Base-by-base conservation (phyloP, 805 yeast species). In the Wickerhamiella hasegawae region DNA sequence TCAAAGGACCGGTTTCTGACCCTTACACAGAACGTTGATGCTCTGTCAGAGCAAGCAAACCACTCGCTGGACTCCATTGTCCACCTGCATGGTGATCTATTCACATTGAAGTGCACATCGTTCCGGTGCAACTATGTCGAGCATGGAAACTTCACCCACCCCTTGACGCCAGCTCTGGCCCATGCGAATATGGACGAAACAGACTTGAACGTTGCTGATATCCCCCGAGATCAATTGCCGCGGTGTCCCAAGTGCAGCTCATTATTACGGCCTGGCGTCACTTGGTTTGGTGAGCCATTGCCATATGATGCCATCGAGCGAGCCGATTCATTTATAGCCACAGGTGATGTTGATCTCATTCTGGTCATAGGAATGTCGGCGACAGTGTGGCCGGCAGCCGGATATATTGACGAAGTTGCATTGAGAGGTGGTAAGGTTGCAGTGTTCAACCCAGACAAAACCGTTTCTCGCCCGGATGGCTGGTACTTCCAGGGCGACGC, bases 271-370 rank as follows among this genome's bases (percentile, higher is more conserved):
- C 96, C 96, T 0, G 94, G 90, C 0, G 92, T 84, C 3, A 85
- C 83, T 4, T 84, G 94, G 95, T 82, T 78, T 56, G 95, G 95
- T n/a, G 96, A 84, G 54, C 66, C 83, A 12, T 58, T 84, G 31
- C 82, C 93, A 0, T 53, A 80, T 36, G 57, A 57, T 32, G 66
- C 65, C 10, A 67, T 84, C 38, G 75, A 73, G 40, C 58, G 58
- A 29, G 82, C 81, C 4, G 94, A 83, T 55, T 71, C 68, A 30
- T 83, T 79, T 45, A 63, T 82, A 4, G 66, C 70, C 43, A 48
- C 59, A 9, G 60, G 60, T 18, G 58, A 59, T 25, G 75, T 80
- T 17, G 94, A 83, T 47, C 56, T 84, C 47, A 73, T 82, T 3
- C 58, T 83, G 34, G 92, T 84, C 12, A 70, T 84, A 5, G 95